Evolutionary conservation across 1,284 basidiomycete genomes (phyloP).

Genomic region (Tetrapyrgos nigripes): DNA sequence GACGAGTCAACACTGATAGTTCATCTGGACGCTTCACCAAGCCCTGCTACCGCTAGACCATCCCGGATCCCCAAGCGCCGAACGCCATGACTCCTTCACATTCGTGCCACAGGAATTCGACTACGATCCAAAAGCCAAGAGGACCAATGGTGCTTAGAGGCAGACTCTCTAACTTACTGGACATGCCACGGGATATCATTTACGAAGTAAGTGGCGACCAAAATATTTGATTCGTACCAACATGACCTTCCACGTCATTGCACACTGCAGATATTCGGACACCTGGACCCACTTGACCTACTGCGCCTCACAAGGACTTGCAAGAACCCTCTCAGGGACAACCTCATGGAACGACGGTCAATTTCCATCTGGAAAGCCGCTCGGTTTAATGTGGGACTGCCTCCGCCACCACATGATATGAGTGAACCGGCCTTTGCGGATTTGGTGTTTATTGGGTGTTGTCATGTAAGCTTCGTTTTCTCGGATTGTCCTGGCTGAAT

Average conservation of each 20-base stretch:
- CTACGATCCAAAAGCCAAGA: neutral
- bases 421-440: slow-evolving; percentile 3
- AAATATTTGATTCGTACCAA: neutral
- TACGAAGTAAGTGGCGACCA: neutral
- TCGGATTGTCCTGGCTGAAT: neutral
- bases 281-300: slow-evolving; percentile 1
- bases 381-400: slow-evolving; percentile 2
- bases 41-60: neutral
- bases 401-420: neutral
- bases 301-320: slow-evolving; percentile 1
- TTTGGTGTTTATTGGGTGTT: neutral
- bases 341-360: neutral
- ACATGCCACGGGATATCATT: neutral
- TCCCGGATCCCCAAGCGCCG: neutral
- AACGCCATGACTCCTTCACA: no score
- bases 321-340: neutral
- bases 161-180: neutral
- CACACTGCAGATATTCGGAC: neutral
- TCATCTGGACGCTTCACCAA: neutral
- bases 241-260: neutral
- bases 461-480: slow-evolving; percentile 1
- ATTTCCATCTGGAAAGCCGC: slow-evolving; percentile 1
- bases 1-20: neutral
- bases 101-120: neutral
- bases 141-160: neutral